These are phyloP conservation scores for Deuterostichococcus epilithicus DNA, from an alignment of 139 green algal species.

Conservation along the genomic window DNA sequence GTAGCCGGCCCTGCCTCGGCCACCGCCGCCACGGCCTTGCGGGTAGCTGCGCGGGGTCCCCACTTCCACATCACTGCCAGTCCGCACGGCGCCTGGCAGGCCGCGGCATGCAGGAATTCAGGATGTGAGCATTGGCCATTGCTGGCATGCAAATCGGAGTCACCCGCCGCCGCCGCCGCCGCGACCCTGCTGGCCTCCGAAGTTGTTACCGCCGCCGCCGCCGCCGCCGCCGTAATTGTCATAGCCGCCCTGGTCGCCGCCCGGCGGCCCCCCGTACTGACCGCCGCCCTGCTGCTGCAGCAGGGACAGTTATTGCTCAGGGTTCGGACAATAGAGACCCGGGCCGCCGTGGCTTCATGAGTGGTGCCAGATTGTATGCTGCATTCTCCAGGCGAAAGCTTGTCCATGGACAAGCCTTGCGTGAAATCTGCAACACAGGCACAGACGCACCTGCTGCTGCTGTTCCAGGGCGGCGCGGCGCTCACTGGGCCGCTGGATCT, in stretches of 20 bases:
- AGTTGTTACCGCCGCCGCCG: neutral
- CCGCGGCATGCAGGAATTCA: too few relatives aligned
- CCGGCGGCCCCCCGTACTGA: neutral
- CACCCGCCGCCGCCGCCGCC: conserved; percentile 13
- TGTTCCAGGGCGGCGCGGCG: neutral
- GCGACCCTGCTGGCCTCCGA: conserved; percentile 20
- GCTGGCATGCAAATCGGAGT: conserved; percentile 29
- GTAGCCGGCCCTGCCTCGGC: conserved; percentile 17
- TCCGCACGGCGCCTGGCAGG: too few relatives aligned
- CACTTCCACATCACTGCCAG: too few relatives aligned
- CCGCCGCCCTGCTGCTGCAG: neutral
- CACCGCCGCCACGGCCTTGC: conserved; percentile 14
- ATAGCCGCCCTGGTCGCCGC: conserved; percentile 14
- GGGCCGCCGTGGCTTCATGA: too few relatives aligned
- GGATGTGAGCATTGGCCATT: too few relatives aligned
- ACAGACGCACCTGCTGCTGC: conserved; percentile 2
- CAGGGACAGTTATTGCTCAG: neutral
- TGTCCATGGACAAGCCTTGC: too few relatives aligned
- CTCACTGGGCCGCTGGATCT: conserved; percentile 16
- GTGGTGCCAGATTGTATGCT: too few relatives aligned
- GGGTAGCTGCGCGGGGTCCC: too few relatives aligned
- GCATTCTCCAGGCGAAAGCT: too few relatives aligned
- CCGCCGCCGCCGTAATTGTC: conserved; percentile 12
- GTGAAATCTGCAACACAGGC: neutral
- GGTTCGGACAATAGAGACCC: too few relatives aligned